Evolutionary conservation across 2,329 filamentous ascomycete species (phyloP), one percentile per base, ranked within the genome.

Genomic region (Aspergillaceae sp.): DNA sequence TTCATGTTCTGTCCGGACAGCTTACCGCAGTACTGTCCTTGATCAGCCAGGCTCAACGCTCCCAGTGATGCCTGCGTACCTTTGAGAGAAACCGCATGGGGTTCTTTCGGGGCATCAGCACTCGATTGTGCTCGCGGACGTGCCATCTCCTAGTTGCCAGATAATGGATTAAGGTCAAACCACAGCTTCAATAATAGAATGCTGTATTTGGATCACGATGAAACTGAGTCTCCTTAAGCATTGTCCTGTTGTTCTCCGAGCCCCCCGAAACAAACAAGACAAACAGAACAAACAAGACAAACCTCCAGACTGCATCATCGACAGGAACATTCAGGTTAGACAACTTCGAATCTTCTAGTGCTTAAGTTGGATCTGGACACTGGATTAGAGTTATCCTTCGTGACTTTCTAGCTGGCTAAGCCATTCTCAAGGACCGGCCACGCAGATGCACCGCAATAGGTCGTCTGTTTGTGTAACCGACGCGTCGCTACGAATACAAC

Each of bases 51-150:
- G 45, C 40, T 10, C 26, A 36, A 19, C 19, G 19, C 19, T 19
- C 19, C 19, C 19, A 19, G 19, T 19, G 19, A 19, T 19, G 19
- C 19, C 1, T 19, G 42, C 59, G 41, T 61, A 73, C 71, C 86
- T 72, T 90, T 91, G 44, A 90, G 72, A 43, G 85, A 89, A 40
- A 90, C 79, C 19, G 83, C 80, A 67, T 90, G 86, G 34, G 86
- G 84, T 67, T 90, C 86, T 65, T 87, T 87, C 9, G 66, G 64
- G 41, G 59, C 65, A 38, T 73, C 71, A 41, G 69, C 67, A 9
- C 63, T 58, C 10, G 69, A 72, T 40, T 64, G 57, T 43, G 69
- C 66, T 48, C 70, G 63, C 44, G 68, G 59, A 29, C 69, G 68
- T 54, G 69, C 63, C 70, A 73, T 73, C 1, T 11, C n/a, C 35